phyloP scores from a whole-genome alignment of 768 basidiomycete species.

The Suillus spraguei region DNA sequence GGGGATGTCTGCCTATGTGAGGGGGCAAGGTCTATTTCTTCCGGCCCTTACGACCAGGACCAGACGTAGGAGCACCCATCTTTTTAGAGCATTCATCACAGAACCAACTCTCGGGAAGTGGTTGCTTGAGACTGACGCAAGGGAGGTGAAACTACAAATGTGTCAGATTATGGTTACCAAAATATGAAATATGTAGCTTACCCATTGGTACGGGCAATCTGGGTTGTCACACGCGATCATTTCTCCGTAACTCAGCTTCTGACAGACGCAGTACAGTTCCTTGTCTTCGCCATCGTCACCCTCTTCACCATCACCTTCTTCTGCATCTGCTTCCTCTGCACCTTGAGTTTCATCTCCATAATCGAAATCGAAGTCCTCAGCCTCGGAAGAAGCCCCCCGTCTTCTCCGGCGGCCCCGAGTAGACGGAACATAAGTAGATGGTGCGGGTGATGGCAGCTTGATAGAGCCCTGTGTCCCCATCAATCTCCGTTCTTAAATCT shows the following conservation, averaged over 20 bases:
- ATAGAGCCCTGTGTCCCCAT: slow-evolving; percentile 33
- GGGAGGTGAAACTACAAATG: slow-evolving; percentile 58
- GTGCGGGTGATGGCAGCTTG: slow-evolving; percentile 37
- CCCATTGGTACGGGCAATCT: slow-evolving; percentile 62
- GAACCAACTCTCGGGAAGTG: slow-evolving; percentile 60
- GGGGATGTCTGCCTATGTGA: background rate
- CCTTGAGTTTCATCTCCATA: slow-evolving; percentile 33
- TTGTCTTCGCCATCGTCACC: slow-evolving; percentile 60
- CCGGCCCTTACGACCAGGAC: slow-evolving; percentile 41
- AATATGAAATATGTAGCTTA: slow-evolving; percentile 32
- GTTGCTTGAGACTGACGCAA: slow-evolving; percentile 59
- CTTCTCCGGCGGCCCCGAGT: slow-evolving; percentile 38
- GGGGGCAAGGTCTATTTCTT: slow-evolving; percentile 37
- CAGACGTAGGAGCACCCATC: slow-evolving; percentile 34
- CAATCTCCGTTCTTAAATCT: slow-evolving; percentile 31
- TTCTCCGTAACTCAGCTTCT: slow-evolving; percentile 64
- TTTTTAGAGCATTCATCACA: slow-evolving; percentile 55
- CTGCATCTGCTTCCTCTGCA: slow-evolving; percentile 34
- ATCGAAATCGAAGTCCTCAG: slow-evolving; percentile 37
- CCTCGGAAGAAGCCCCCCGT: slow-evolving; percentile 38
- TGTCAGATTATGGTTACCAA: slow-evolving; percentile 17
- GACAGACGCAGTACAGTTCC: slow-evolving; percentile 63
- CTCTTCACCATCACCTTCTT: slow-evolving; percentile 44
- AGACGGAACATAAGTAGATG: slow-evolving; percentile 31
- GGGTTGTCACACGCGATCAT: slow-evolving; percentile 69